Evolutionary conservation across 768 basidiomycete species (phyloP), one percentile per base, ranked within the genome.

Genomic region (Asterophora parasitica): DNA sequence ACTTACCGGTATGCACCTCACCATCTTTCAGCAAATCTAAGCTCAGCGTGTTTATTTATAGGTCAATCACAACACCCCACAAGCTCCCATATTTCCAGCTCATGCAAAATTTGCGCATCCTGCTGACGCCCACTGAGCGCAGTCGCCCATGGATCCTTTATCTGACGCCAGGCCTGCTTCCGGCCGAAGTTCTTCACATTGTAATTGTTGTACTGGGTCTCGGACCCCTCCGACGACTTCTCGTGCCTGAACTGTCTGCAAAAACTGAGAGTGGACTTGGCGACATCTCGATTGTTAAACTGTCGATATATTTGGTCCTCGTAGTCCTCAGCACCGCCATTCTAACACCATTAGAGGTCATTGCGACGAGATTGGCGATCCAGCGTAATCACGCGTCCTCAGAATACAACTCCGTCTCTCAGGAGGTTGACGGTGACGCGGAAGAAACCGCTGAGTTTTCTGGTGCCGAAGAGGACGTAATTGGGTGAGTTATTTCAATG

Each of bases 51-150:
- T 33, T 44, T 53, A 20, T 44, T 16, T 20, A 40, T 31, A 92
- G 90, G 34, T 77, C 91, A 2, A 85, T 92, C 52, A 90, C 86
- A 1, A 92, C 91, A 1, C 90, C 90, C 0, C 80, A 87, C 64
- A 82, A 76, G 60, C 70, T 93, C 28, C 76, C 83, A 2, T 89
- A 78, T 58, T 74, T 85, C 58, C 68, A 75, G 28, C 69, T 75
- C 2, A 58, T 76, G 46, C 71, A 76, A 51, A 78, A 85, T 15
- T 64, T 92, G 12, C 84, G 85, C 16, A 64, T 83, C 49, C 71
- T 92, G 28, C 72, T 92, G 46, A 92, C 90, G 0, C 85, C 88
- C 4, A 90, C 88, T 5, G 90, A 92, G 62, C 79, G 82, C 44
- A 76, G 78, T 23, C 76, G 76, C 8, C 90, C 88, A 2, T 92